A percentile compares a stretch with the other conserved stretches of the same genome.
phyloP scores from a whole-genome alignment of 257 asterid species.

The Capsicum baccatum region DNA sequence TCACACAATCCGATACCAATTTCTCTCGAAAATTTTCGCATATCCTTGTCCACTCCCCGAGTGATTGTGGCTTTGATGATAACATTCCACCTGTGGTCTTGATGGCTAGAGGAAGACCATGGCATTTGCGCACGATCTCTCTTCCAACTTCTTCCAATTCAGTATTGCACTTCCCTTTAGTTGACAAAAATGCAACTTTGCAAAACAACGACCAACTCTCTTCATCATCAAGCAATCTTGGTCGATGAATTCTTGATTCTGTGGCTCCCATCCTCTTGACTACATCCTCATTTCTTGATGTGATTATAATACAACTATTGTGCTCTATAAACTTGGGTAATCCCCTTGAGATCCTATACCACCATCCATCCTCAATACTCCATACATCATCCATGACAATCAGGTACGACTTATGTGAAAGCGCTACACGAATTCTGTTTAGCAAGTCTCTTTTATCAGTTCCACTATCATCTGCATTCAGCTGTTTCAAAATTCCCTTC shows the following conservation, averaged over 20 bases:
- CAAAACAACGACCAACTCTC: conserved; percentile 39
- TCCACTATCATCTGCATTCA: conserved; percentile 27
- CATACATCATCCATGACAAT: conserved; percentile 47
- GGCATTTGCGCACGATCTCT: conserved; percentile 36
- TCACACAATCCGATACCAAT: conserved; percentile 18
- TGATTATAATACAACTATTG: conserved; percentile 35
- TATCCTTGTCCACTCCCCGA: conserved; percentile 29
- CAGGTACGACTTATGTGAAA: conserved; percentile 32
- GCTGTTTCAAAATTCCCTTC: conserved; percentile 36
- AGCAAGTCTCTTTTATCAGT: conserved; percentile 27
- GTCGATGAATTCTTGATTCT: conserved; percentile 32
- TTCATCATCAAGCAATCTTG: conserved; percentile 28
- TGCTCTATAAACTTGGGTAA: conserved; percentile 30
- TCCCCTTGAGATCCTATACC: conserved; percentile 34
- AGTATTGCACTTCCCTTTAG: neutral
- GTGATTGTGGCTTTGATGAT: conserved; percentile 21
- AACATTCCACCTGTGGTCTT: conserved; percentile 40
- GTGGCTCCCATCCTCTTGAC: conserved; percentile 31
- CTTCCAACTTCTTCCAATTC: conserved; percentile 32
- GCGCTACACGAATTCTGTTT: conserved; percentile 25
- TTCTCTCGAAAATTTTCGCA: conserved; percentile 23
- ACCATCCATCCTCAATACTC: conserved; percentile 38
- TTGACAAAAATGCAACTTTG: conserved; percentile 32
- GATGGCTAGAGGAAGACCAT: conserved; percentile 44
- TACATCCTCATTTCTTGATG: conserved; percentile 35